Conservation (phyloP, 2,329 filamentous ascomycete genomes). For the Penicillium sp. region DNA sequence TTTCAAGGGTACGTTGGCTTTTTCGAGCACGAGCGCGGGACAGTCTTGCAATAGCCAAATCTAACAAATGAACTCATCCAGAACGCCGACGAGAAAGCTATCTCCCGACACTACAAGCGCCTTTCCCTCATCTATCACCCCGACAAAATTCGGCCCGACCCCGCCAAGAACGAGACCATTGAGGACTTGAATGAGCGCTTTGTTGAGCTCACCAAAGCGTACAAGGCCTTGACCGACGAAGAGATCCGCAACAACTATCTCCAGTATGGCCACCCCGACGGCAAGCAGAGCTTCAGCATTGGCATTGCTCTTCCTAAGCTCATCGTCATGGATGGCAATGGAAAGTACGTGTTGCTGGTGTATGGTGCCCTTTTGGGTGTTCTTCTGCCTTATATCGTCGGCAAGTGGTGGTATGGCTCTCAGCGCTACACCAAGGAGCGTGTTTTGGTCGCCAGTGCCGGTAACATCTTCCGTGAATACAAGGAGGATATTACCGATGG, state of each 20-base stretch:
- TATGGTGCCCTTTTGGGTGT: constrained; percentile 88
- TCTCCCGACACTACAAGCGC: constrained; percentile 86
- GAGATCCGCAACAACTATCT: constrained; percentile 96
- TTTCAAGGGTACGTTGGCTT: constrained; percentile 65
- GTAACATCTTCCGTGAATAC: constrained; percentile 91
- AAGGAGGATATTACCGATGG: constrained; percentile 78
- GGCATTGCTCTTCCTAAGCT: constrained; percentile 93
- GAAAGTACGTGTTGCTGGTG: constrained; percentile 88
- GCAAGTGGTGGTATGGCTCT: constrained; percentile 98
- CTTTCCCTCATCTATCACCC: constrained; percentile 86
- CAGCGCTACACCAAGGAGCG: constrained; percentile 91
- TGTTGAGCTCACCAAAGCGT: constrained; percentile 95
- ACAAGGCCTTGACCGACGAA: constrained; percentile 96
- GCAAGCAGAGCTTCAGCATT: constrained; percentile 97
- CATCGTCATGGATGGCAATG: constrained; percentile 88
- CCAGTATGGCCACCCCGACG: constrained; percentile 92
- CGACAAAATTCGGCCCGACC: constrained; percentile 83
- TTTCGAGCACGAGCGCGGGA: not conserved
- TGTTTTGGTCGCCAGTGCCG: constrained; percentile 87
- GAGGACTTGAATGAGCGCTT: constrained; percentile 83
- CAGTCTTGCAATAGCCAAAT: not conserved
- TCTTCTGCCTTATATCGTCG: constrained; percentile 86
- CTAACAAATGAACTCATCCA: constrained; percentile 32
- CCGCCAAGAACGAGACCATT: constrained; percentile 81
- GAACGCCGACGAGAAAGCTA: constrained; percentile 82